Evolutionary conservation across 2,329 filamentous ascomycete genomes (phyloP).

Genomic region (Phyllosticta citribraziliensis): DNA sequence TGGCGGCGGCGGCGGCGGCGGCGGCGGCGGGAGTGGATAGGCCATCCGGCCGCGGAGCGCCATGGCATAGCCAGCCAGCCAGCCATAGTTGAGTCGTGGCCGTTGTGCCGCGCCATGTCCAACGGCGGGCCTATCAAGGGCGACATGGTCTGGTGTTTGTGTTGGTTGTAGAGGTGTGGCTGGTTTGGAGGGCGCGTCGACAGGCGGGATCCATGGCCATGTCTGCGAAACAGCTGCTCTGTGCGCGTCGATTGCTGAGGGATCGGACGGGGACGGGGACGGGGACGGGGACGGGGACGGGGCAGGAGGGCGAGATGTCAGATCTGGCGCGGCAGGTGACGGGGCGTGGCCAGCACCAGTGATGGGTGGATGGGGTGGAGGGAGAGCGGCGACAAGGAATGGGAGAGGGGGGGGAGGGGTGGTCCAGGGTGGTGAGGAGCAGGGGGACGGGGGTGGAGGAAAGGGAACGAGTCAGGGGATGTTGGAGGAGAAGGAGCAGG

Average conservation of each 20-base stretch:
- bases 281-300: no score
- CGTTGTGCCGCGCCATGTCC: slow-evolving; percentile 3
- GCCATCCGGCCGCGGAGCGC: neutral
- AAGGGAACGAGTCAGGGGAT: slow-evolving; percentile 2
- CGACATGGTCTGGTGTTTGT: neutral
- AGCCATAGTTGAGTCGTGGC: neutral
- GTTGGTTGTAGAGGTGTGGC: neutral
- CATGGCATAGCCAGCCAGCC: neutral
- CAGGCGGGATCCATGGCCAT: slow-evolving; percentile 3
- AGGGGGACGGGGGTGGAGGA: no score
- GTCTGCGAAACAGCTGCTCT: slow-evolving; percentile 4
- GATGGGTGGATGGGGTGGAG: no score
- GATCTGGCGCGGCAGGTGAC: neutral
- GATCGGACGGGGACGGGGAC: slow-evolving; percentile 2
- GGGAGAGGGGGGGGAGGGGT: no score
- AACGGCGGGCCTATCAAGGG: neutral
- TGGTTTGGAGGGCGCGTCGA: neutral
- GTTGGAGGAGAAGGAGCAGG: no score
- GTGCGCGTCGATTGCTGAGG: slow-evolving; percentile 7
- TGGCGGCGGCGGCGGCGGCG: neutral
- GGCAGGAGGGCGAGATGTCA: neutral
- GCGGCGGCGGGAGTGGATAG: neutral
- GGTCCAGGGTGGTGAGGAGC: neutral
- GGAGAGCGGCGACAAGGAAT: neutral
- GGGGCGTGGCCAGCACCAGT: neutral